Evolutionary conservation across 495 filamentous ascomycete genomes (phyloP), one percentile per base, ranked within the genome.

Genomic region (Talaromyces liani): DNA sequence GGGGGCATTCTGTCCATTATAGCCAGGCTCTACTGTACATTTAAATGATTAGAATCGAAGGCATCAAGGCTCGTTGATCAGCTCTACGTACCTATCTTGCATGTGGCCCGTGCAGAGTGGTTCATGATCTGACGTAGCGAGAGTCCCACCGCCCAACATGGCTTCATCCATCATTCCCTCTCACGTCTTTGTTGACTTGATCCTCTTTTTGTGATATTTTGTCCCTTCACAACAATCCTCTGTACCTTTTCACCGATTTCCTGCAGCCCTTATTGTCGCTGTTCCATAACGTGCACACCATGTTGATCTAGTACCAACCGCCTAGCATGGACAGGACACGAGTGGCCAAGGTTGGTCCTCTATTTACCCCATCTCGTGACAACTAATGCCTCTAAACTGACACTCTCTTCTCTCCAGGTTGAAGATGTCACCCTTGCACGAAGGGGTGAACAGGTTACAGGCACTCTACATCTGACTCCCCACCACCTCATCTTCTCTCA

Each of bases 401-500:
- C 12, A 3, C 53, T 54, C 51, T 54, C 22, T 54, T 54, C 16
- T 22, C 49, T 54, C 53, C 8, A 82, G 85, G 84, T 87, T 71
- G 82, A 88, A 65, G 79, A 87, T 75, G 85, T 88, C 72, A 83
- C 79, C 72, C 80, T 88, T 65, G 78, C 85, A 66, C 82, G 85
- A 65, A 79, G 82, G 66, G 85, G 85, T 64, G 79, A 84, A 66
- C 81, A 84, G 65, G 81, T 85, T 47, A 76, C 80, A 64, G 85
- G 85, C 66, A 83, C 81, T 56, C 77, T 88, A 64, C 85, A 88
- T 70, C 77, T 88, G 64, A 87, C 85, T 62, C 82, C 84, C 66
- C 85, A 88, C 68, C 85, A 88, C 72, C 78, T 88, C 63, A 87
- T 88, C 63, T 88, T 88, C 75, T 81, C 78, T 57, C 75, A 83